These are phyloP conservation scores for Arctium minus DNA, from an alignment of 129 eudicot genomes.

Conservation along the genomic window DNA sequence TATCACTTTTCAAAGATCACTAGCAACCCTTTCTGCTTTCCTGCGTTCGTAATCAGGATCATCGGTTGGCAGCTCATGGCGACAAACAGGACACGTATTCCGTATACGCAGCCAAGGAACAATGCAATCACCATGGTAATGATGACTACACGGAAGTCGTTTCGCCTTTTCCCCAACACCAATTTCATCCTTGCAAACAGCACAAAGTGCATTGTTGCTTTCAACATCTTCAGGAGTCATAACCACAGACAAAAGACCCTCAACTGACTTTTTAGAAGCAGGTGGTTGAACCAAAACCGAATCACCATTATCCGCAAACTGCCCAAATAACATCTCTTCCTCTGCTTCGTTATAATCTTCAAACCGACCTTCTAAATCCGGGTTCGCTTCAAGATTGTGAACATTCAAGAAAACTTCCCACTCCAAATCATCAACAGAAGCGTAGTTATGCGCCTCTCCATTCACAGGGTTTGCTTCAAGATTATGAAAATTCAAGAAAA, in stretches of 20 bases:
- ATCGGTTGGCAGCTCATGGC: slow-evolving; percentile 63
- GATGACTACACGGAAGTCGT: slow-evolving; percentile 57
- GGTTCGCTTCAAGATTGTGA: slow-evolving; percentile 37
- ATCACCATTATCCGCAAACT: slow-evolving; percentile 47
- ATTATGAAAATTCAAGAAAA: slow-evolving; percentile 9
- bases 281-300: slow-evolving; percentile 45
- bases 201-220: slow-evolving; percentile 41
- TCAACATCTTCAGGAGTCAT: slow-evolving; percentile 36
- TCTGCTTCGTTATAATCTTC: slow-evolving; percentile 34
- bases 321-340: slow-evolving; percentile 55
- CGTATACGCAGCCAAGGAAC: slow-evolving; percentile 61
- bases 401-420: slow-evolving; percentile 58
- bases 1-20: slow-evolving; percentile 13
- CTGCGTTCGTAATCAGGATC: slow-evolving; percentile 58
- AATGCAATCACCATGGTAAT: slow-evolving; percentile 64
- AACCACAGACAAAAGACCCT: slow-evolving; percentile 38
- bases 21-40: slow-evolving; percentile 39
- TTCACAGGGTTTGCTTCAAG: not conserved
- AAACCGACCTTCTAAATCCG: slow-evolving; percentile 27
- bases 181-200: slow-evolving; percentile 74
- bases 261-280: slow-evolving; percentile 48
- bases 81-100: slow-evolving; percentile 82
- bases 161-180: slow-evolving; percentile 48
- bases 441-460: not conserved
- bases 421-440: slow-evolving; percentile 22